A percentile compares a stretch with the other conserved stretches of the same genome.
phyloP scores from a whole-genome alignment of 345 rosid genomes.

The Alliaria petiolata region DNA sequence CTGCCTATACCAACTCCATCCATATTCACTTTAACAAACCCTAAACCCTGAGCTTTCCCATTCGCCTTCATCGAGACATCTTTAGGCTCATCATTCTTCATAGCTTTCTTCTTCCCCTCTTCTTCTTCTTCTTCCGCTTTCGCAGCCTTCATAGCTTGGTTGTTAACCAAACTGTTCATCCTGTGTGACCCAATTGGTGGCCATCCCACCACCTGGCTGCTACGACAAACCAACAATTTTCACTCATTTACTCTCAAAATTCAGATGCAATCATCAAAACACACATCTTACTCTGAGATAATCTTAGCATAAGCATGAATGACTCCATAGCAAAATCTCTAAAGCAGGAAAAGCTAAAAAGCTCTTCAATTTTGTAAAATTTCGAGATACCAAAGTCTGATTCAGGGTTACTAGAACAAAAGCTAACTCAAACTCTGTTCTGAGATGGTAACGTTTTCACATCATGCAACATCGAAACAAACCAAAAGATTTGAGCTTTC shows the following conservation, averaged over 20 bases:
- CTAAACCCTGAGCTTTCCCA: slow-evolving; percentile 45
- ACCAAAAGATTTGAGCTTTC: background rate
- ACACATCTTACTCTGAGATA: background rate
- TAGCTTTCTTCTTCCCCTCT: background rate
- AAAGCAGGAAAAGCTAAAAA: background rate
- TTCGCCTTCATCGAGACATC: slow-evolving; percentile 41
- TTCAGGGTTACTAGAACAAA: background rate
- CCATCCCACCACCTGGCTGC: slow-evolving; percentile 94
- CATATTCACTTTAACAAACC: slow-evolving; percentile 84
- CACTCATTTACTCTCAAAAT: background rate
- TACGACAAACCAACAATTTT: slow-evolving; percentile 14
- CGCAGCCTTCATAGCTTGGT: slow-evolving; percentile 47
- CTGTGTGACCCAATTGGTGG: slow-evolving; percentile 77
- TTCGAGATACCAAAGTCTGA: background rate
- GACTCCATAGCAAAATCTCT: background rate
- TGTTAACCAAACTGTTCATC: slow-evolving; percentile 68
- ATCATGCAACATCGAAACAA: background rate
- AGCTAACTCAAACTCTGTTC: background rate
- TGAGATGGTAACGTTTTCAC: slow-evolving; percentile 5
- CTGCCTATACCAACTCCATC: slow-evolving; percentile 90
- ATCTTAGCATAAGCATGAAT: background rate
- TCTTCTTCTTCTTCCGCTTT: slow-evolving; percentile 48
- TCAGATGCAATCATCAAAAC: background rate
- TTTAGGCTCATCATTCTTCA: slow-evolving; percentile 44
- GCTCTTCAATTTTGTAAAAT: background rate